These are phyloP conservation scores for Rhizophlyctis rosea DNA, from an alignment of 192 early-diverging fungal genomes.

Conservation along the genomic window DNA sequence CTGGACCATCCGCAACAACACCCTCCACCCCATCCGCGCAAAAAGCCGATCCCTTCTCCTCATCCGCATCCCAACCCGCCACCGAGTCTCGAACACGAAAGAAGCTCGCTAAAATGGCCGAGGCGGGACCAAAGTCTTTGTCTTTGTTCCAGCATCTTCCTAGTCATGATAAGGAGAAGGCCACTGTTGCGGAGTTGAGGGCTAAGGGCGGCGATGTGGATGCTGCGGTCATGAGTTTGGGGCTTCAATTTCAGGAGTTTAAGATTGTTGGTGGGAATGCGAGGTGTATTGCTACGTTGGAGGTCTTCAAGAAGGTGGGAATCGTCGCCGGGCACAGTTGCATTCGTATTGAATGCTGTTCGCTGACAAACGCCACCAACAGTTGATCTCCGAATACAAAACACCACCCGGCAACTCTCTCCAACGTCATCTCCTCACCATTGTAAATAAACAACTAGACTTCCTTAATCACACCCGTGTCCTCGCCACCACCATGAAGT, in stretches of 20 bases:
- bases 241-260: conserved; percentile 81
- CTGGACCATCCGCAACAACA: conserved; percentile 26
- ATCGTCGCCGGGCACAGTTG: too few relatives aligned
- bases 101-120: conserved; percentile 20
- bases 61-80: conserved; percentile 8
- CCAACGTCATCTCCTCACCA: conserved; percentile 71
- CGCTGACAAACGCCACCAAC: background rate
- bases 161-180: conserved; percentile 49
- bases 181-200: conserved; percentile 29
- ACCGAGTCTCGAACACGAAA: conserved; percentile 19
- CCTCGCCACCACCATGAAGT: conserved; percentile 92
- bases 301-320: conserved; percentile 76
- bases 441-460: conserved; percentile 87
- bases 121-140: conserved; percentile 43
- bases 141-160: conserved; percentile 75
- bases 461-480: conserved; percentile 80
- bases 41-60: conserved; percentile 18
- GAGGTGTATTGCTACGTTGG: conserved; percentile 82
- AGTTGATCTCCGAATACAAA: conserved; percentile 89
- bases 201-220: conserved; percentile 65
- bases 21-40: conserved; percentile 7
- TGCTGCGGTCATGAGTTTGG: conserved; percentile 80
- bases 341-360: background rate
- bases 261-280: conserved; percentile 90
- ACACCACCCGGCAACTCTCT: conserved; percentile 81